Evolutionary conservation across 2,329 filamentous ascomycete species (phyloP).

Genomic region (Xylaria digitata): DNA sequence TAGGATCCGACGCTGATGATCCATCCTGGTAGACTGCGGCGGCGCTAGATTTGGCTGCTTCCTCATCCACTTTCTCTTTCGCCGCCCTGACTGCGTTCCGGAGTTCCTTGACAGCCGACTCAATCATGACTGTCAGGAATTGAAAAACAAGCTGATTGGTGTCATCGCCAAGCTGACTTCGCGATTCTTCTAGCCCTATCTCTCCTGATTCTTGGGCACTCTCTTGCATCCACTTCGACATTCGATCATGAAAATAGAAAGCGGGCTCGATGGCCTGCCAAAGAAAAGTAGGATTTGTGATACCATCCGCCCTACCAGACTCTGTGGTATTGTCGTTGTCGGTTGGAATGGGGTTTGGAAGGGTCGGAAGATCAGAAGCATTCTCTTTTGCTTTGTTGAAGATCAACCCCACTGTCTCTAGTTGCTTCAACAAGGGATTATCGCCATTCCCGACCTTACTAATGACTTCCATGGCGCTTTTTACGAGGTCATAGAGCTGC

Average conservation of each 20-base stretch:
- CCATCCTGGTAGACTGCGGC: conserved; percentile 46
- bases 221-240: conserved; percentile 49
- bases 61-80: conserved; percentile 48
- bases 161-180: conserved; percentile 46
- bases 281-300: conserved; percentile 43
- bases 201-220: conserved; percentile 45
- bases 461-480: conserved; percentile 42
- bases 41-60: conserved; percentile 47
- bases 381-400: conserved; percentile 44
- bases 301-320: background rate
- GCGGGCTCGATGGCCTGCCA: conserved; percentile 49
- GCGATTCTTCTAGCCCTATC: conserved; percentile 38
- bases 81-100: conserved; percentile 48
- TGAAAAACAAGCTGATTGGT: conserved; percentile 49
- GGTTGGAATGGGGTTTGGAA: background rate
- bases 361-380: conserved; percentile 4
- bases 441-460: conserved; percentile 40
- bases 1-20: conserved; percentile 62
- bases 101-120: conserved; percentile 48
- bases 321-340: conserved; percentile 12
- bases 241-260: conserved; percentile 48
- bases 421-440: conserved; percentile 43
- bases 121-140: conserved; percentile 48
- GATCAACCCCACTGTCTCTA: conserved; percentile 46
- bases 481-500: conserved; percentile 48